These are phyloP conservation scores for Staphylotrichum tortipilum DNA, from an alignment of 495 filamentous ascomycete species.

Conservation along the genomic window DNA sequence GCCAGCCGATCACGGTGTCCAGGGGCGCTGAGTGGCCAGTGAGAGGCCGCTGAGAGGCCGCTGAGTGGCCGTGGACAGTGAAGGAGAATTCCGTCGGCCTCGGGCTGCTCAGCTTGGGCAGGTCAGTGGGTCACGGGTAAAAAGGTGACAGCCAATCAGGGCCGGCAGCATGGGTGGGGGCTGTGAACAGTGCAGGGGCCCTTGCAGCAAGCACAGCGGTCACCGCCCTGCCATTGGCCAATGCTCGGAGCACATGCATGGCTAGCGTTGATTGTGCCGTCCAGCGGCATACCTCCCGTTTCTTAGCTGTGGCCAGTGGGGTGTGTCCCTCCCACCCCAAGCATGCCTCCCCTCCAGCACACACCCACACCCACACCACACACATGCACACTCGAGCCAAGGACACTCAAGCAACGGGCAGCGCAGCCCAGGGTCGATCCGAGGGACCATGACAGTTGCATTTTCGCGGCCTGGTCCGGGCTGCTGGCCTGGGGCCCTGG, in stretches of 20 bases:
- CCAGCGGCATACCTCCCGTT: not conserved
- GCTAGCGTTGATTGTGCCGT: slow-evolving; percentile 7
- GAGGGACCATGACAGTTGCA: too few relatives aligned
- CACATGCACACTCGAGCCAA: too few relatives aligned
- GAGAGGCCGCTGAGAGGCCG: too few relatives aligned
- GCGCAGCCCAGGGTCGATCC: too few relatives aligned
- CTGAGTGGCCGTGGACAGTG: not conserved
- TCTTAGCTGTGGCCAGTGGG: not conserved
- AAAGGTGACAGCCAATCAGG: slow-evolving; percentile 8
- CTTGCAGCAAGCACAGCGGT: slow-evolving; percentile 5
- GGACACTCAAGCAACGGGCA: too few relatives aligned
- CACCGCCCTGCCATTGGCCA: slow-evolving; percentile 4
- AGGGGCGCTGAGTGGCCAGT: too few relatives aligned
- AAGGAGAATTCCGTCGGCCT: not conserved
- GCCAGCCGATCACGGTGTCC: too few relatives aligned
- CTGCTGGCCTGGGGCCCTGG: too few relatives aligned
- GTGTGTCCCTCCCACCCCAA: too few relatives aligned
- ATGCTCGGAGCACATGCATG: slow-evolving; percentile 11
- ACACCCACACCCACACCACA: too few relatives aligned
- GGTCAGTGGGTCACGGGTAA: slow-evolving; percentile 5
- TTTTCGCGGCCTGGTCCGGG: too few relatives aligned
- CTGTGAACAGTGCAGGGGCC: slow-evolving; percentile 6
- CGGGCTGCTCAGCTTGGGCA: slow-evolving; percentile 4
- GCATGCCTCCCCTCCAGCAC: too few relatives aligned
- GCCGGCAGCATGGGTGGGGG: not conserved